Evolutionary conservation across 805 yeast species (phyloP).

Genomic region (Tanozyma kutaoensis): DNA sequence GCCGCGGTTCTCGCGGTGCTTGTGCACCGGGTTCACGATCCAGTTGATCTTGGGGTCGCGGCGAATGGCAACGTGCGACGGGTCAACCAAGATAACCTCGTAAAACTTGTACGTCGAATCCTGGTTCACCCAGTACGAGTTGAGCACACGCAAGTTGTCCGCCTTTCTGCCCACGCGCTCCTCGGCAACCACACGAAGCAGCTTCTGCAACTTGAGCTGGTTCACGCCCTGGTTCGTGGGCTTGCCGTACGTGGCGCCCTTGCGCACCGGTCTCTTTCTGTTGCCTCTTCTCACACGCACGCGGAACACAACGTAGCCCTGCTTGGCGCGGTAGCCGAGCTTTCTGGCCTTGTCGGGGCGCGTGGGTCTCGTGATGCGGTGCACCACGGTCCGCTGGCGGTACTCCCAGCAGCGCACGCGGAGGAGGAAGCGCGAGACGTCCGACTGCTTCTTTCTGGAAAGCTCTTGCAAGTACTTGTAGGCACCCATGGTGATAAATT

Average conservation of each 20-base stretch:
- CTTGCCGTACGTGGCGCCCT: slow-evolving; percentile 99
- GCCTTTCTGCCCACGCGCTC: slow-evolving; percentile 99
- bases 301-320: slow-evolving; percentile 98
- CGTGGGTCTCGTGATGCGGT: slow-evolving; percentile 97
- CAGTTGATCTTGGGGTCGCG: slow-evolving; percentile 98
- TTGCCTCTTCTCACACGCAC: slow-evolving; percentile 99
- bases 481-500: slow-evolving; percentile 98
- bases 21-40: slow-evolving; percentile 99
- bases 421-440: slow-evolving; percentile 95
- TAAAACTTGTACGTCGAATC: slow-evolving; percentile 99
- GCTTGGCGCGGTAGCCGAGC: slow-evolving; percentile 99
- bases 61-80: slow-evolving; percentile 97
- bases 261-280: slow-evolving; percentile 99
- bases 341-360: slow-evolving; percentile 99
- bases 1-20: slow-evolving; percentile 99
- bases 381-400: slow-evolving; percentile 97
- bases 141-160: slow-evolving; percentile 96
- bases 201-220: slow-evolving; percentile 98
- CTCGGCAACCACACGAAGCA: slow-evolving; percentile 96
- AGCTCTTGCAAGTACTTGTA: slow-evolving; percentile 99
- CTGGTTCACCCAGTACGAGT: slow-evolving; percentile 99
- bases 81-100: slow-evolving; percentile 96
- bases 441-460: slow-evolving; percentile 99
- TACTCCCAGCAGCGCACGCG: slow-evolving; percentile 99
- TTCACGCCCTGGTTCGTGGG: slow-evolving; percentile 99